A percentile compares a stretch with the other conserved stretches of the same genome.
Evolutionary conservation across 371 early-diverging fungal species (phyloP).

Genomic region (Smittium mucronatum): DNA sequence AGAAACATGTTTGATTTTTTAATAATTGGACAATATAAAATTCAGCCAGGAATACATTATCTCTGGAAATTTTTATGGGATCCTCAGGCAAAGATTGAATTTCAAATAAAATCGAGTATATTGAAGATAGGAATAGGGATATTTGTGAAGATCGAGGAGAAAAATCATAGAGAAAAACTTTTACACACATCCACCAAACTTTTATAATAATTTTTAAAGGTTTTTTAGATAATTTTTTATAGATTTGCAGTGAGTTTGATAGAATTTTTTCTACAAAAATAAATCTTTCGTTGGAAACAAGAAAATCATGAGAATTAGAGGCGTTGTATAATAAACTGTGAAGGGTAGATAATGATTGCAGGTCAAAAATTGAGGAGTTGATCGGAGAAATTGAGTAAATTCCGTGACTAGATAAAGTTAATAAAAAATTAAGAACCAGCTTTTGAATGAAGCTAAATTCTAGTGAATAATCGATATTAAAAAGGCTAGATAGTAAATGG

Average conservation of each 20-base stretch:
- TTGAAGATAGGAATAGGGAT: not conserved
- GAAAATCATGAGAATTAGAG: not conserved
- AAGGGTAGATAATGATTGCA: not conserved
- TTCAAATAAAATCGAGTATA: not conserved
- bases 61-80: not conserved
- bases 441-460: not conserved
- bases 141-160: not conserved
- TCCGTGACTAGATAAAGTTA: not conserved
- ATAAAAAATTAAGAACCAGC: not conserved
- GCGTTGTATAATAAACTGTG: not conserved
- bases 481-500: not conserved
- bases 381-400: not conserved
- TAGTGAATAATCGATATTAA: not conserved
- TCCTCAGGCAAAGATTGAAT: not conserved
- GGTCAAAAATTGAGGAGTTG: not conserved
- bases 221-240: not conserved
- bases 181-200: not conserved
- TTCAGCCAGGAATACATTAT: not conserved
- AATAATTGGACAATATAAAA: not conserved
- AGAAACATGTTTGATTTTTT: not conserved
- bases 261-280: not conserved
- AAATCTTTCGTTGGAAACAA: not conserved
- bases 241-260: not conserved
- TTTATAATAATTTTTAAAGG: not conserved
- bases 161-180: not conserved